Percentiles rank a stretch among this genome's conserved stretches.
phyloP scores from a whole-genome alignment of 768 basidiomycete genomes.

The Tricholoma saponaceum region DNA sequence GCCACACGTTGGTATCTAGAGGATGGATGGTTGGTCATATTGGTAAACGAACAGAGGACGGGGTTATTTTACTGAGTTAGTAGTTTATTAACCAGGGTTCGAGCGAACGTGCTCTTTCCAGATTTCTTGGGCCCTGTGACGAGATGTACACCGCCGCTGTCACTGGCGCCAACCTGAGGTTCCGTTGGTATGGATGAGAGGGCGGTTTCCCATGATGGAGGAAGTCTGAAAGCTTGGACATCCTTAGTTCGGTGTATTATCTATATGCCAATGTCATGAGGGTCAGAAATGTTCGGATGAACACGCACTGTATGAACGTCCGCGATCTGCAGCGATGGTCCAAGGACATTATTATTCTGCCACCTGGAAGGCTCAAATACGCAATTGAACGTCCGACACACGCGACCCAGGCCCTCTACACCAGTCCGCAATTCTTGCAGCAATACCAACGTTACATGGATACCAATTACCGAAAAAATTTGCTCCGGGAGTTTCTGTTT shows the following conservation, averaged over 20 bases:
- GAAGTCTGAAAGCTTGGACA: constrained; percentile 31
- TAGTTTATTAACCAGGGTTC: constrained; percentile 68
- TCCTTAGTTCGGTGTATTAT: constrained; percentile 33
- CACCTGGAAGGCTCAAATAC: constrained; percentile 54
- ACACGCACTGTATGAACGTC: constrained; percentile 45
- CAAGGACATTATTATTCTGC: constrained; percentile 29
- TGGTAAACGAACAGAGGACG: neutral
- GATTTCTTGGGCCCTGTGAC: constrained; percentile 84
- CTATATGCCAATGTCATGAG: constrained; percentile 18
- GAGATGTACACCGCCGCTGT: constrained; percentile 39
- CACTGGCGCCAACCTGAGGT: constrained; percentile 1
- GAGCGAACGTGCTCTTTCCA: constrained; percentile 88
- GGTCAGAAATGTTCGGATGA: neutral
- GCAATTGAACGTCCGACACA: constrained; percentile 60
- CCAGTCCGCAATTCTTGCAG: constrained; percentile 57
- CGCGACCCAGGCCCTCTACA: constrained; percentile 60
- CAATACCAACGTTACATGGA: constrained; percentile 40
- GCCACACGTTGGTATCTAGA: constrained; percentile 76
- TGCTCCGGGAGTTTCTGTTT: constrained; percentile 13
- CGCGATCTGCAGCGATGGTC: constrained; percentile 39
- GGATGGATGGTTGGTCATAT: neutral
- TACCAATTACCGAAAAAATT: constrained; percentile 13
- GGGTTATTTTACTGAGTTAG: constrained; percentile 43
- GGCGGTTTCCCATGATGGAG: constrained; percentile 35
- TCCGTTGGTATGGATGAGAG: constrained; percentile 15